Conservation (phyloP, 2,329 filamentous ascomycete species). For the Plenodomus tracheiphilus region DNA sequence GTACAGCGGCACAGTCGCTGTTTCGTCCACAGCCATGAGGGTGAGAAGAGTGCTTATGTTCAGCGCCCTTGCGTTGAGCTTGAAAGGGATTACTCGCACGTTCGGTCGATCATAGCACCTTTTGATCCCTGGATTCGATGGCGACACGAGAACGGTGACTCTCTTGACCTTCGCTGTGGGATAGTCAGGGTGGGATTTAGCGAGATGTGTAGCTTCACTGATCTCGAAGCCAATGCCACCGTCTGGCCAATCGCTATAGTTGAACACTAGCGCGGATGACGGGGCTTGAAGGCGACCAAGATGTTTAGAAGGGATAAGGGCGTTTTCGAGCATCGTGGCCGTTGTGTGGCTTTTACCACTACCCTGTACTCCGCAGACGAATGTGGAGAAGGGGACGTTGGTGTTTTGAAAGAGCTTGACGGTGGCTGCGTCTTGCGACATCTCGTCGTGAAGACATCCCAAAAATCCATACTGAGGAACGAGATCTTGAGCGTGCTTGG, state of each 20-base stretch:
- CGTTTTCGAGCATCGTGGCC: conserved; percentile 55
- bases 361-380: conserved; percentile 67
- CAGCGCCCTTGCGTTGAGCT: conserved; percentile 53
- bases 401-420: conserved; percentile 54
- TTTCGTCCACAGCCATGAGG: conserved; percentile 21
- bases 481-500: conserved; percentile 9
- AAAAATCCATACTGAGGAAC: conserved; percentile 19
- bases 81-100: conserved; percentile 52
- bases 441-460: background rate
- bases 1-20: conserved; percentile 55
- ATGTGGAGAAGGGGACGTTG: conserved; percentile 60
- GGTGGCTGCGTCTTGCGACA: background rate
- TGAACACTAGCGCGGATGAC: conserved; percentile 62
- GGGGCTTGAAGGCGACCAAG: conserved; percentile 55
- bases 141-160: conserved; percentile 26
- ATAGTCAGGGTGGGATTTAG: conserved; percentile 32
- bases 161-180: conserved; percentile 15
- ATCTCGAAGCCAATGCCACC: conserved; percentile 53
- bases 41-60: conserved; percentile 55
- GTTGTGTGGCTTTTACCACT: conserved; percentile 65
- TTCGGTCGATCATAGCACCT: conserved; percentile 35
- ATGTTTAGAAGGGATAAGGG: conserved; percentile 48
- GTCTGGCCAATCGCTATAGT: conserved; percentile 54
- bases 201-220: conserved; percentile 62
- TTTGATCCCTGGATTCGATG: conserved; percentile 27